phyloP scores from a whole-genome alignment of 2,329 filamentous ascomycete genomes.

The Spiromastix sp. region DNA sequence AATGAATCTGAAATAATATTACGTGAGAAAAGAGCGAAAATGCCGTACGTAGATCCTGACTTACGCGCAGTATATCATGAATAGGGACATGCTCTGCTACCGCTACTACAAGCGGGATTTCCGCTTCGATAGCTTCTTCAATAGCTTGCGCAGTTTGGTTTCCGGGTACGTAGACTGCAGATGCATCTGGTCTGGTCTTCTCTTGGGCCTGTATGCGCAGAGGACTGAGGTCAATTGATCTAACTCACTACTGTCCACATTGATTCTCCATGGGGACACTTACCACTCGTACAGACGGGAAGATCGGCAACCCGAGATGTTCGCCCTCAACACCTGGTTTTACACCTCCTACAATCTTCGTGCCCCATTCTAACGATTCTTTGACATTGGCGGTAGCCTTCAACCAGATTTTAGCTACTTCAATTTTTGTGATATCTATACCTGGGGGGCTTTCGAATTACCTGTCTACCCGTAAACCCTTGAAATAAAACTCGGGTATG shows the following conservation, averaged over 20 bases:
- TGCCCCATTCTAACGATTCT: constrained; percentile 68
- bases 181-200: constrained; percentile 62
- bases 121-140: constrained; percentile 68
- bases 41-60: constrained; percentile 11
- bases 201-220: constrained; percentile 51
- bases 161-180: constrained; percentile 71
- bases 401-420: constrained; percentile 4
- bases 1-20: constrained; percentile 44
- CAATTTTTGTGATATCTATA: not conserved
- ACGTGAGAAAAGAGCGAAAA: constrained; percentile 6
- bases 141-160: constrained; percentile 62
- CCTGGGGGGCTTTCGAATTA: constrained; percentile 10
- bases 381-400: constrained; percentile 64
- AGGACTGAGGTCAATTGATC: not conserved
- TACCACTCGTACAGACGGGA: constrained; percentile 55
- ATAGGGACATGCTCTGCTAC: constrained; percentile 73
- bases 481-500: constrained; percentile 61
- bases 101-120: constrained; percentile 66
- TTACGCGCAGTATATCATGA: constrained; percentile 63
- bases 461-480: constrained; percentile 53
- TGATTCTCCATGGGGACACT: no score
- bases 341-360: constrained; percentile 69
- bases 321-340: constrained; percentile 60
- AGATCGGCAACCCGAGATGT: constrained; percentile 62
- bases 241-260: no score